These are phyloP conservation scores for Saccharomycopsis hybrid DNA, from an alignment of 1,139 yeast genomes.

Conservation along the genomic window DNA sequence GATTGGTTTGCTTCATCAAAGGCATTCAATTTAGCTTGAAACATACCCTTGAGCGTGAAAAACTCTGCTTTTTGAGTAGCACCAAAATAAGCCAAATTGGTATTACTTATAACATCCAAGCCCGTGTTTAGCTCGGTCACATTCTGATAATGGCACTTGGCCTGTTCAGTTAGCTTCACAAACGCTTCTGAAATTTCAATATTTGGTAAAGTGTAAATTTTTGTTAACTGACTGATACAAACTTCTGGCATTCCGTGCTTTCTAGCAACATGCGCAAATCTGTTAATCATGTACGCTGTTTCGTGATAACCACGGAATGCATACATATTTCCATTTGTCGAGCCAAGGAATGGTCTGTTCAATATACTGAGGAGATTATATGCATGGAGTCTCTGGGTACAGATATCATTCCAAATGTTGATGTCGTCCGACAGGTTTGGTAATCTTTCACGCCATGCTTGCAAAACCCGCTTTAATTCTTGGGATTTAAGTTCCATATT, in stretches of 20 bases:
- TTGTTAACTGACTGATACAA: slow-evolving; percentile 84
- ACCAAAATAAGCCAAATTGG: slow-evolving; percentile 91
- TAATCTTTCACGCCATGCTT: slow-evolving; percentile 95
- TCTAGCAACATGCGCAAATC: slow-evolving; percentile 97
- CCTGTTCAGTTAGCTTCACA: slow-evolving; percentile 91
- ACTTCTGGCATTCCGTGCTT: slow-evolving; percentile 97
- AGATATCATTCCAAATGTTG: slow-evolving; percentile 94
- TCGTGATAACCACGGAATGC: slow-evolving; percentile 91
- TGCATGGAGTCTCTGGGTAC: slow-evolving; percentile 98
- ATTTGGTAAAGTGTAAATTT: slow-evolving; percentile 92
- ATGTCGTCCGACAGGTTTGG: slow-evolving; percentile 98
- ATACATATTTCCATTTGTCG: slow-evolving; percentile 70
- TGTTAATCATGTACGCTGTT: slow-evolving; percentile 96
- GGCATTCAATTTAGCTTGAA: slow-evolving; percentile 80
- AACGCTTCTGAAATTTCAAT: slow-evolving; percentile 98
- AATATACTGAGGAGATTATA: slow-evolving; percentile 95
- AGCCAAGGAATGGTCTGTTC: slow-evolving; percentile 79
- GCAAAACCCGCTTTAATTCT: slow-evolving; percentile 87
- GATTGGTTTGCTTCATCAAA: slow-evolving; percentile 96
- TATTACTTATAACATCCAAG: slow-evolving; percentile 91
- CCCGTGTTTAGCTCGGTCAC: slow-evolving; percentile 86
- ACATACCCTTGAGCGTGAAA: slow-evolving; percentile 96
- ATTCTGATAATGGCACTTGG: slow-evolving; percentile 93
- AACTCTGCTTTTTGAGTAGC: slow-evolving; percentile 98
- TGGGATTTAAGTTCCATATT: slow-evolving; percentile 89